Evolutionary conservation across 805 yeast genomes (phyloP), one percentile per base, ranked within the genome.

Genomic region (Candida insectorum): DNA sequence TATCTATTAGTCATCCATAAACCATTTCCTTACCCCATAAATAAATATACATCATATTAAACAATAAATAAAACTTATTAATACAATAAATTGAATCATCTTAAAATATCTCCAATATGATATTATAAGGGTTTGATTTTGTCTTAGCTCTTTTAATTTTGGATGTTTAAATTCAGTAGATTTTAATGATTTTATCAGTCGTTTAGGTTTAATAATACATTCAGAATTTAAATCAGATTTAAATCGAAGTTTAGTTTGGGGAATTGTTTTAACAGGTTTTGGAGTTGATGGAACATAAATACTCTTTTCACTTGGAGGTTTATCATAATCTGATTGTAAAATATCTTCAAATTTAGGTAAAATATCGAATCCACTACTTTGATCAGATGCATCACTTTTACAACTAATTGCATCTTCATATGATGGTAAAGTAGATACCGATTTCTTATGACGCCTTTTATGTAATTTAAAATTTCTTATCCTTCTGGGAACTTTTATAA

Each of bases 321-420:
- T 20, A 8, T 20, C 23, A 20, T 8, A 20, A 20, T 20, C 11
- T 20, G 23, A 20, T 20, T 8, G 23, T 20, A 8, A 20, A 20
- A 33, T 28, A 14, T 28, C 31, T 15, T 19, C 25, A 19, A 33
- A 33, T 26, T 33, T 30, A 11, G 36, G 36, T 14, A 33, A 21
- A 14, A 33, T 23, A 17, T 33, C 36, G 16, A 23, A 33, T 14
- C 21, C 26, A 8, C 7, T 15, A 10, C 9, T 11, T 27, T 4
- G 9, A 13, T 21, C 26, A 5, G 6, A 16, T 5, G 10, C 6
- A 11, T 28, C 30, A 11, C 17, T 6, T 17, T 28, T 28, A 11
- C 26, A 20, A 25, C 23, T 16, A 6, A 34, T n/a, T 3, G 29
- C 37, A 17, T 34, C 37, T 15, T 34, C 37, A 26, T 34, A 34